Percentiles rank a stretch among this genome's conserved stretches.
These are phyloP conservation scores for Brassica nigra DNA, from an alignment of 345 rosid species.

Conservation along the genomic window DNA sequence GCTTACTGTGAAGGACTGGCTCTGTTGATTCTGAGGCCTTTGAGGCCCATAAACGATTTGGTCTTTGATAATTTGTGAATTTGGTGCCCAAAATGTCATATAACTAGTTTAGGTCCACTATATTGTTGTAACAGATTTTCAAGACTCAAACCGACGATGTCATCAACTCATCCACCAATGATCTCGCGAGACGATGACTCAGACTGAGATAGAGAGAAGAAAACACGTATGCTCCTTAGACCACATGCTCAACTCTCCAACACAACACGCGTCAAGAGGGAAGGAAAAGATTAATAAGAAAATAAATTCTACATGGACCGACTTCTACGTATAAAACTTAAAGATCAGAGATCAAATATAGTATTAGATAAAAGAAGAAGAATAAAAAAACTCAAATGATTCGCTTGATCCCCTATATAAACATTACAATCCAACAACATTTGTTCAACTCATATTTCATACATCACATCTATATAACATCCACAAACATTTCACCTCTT, in stretches of 20 bases:
- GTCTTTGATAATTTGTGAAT: not conserved
- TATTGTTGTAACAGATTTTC: not conserved
- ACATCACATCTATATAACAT: slow-evolving; percentile 21
- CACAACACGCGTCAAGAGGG: slow-evolving; percentile 8
- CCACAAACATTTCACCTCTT: slow-evolving; percentile 13
- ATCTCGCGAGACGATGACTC: not conserved
- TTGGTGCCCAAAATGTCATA: not conserved
- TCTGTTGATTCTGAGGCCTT: not conserved
- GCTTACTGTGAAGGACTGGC: not conserved
- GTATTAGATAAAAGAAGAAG: not conserved
- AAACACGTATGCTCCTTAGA: slow-evolving; percentile 18
- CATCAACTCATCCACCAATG: not conserved
- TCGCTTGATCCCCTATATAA: slow-evolving; percentile 30
- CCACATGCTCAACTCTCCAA: not conserved
- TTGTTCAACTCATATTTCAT: slow-evolving; percentile 24
- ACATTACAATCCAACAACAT: slow-evolving; percentile 10
- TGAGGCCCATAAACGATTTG: not conserved
- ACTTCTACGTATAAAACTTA: slow-evolving; percentile 1
- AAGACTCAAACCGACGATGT: not conserved
- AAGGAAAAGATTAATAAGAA: not conserved
- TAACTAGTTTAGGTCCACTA: not conserved
- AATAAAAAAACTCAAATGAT: slow-evolving; percentile 19
- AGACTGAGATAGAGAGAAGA: not conserved
- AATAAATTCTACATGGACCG: slow-evolving; percentile 9
- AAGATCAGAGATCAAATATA: not conserved